Evolutionary conservation across 2,329 filamentous ascomycete species (phyloP), one percentile per base, ranked within the genome.

Genomic region (Tolypocladium album): DNA sequence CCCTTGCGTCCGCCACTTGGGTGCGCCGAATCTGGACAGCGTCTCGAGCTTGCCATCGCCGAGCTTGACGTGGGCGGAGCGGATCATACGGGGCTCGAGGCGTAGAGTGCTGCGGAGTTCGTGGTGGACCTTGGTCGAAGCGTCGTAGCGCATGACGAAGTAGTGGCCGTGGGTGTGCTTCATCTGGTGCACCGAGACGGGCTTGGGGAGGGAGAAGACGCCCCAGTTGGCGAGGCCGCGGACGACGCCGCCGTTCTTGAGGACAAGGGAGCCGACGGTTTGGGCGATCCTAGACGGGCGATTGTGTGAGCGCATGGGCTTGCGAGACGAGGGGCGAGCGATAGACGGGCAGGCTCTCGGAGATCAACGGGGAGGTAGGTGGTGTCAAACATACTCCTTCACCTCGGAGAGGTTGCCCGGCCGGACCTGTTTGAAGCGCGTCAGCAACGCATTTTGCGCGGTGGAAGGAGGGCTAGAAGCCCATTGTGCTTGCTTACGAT

Each of bases 91-190:
- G 47, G 94, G 93, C 76, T 99, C 94, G 66, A 96, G 80, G 57
- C 85, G 83, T 65, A 99, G 81, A 22, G 89, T 93, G 62, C 82
- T 82, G 63, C 88, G 83, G 47, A 99, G 83, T 52, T 86, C 80
- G 65, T 89, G 78, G 75, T 97, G 93, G 9, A 89, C 87, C 57
- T 79, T 74, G 9, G 86, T 78, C 61, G 87, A 88, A 60, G 88
- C 79, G 74, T 99, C 94, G 80, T 96, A 99, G 68, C 94, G 90
- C 89, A 99, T 90, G 70, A 96, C 89, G 75, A 99, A 99, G 82
- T 99, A 96, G 79, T 97, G 92, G 59, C 94, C 94, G 67, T 86
- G 83, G 65, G 84, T 84, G 82, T 97, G 88, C 66, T 86, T 86
- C 67, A 88, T 86, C 77, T 97, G 92, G 75, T 95, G 88, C 71